Evolutionary conservation across 2,329 filamentous ascomycete genomes (phyloP), one percentile per base, ranked within the genome.

Genomic region (Sclerotiophoma versabilis): DNA sequence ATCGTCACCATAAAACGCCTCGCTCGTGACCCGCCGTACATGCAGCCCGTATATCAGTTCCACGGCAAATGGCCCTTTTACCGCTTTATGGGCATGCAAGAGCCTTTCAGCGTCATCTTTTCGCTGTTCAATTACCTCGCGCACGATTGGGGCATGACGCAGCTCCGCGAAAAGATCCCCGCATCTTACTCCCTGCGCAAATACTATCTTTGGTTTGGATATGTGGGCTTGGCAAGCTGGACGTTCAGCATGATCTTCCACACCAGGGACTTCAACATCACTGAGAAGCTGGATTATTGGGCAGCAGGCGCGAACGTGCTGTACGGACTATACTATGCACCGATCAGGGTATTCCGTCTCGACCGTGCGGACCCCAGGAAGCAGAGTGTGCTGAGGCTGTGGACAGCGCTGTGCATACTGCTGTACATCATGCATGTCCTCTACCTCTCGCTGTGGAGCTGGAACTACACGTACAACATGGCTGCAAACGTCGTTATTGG

Each of bases 401-500:
- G 93, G 93, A 93, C 91, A 0, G 69, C 81, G 11, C 62, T 91
- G 7, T 99, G 95, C 72, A 73, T 85, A 22, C 60, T 77, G 12
- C 77, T 96, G 46, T 99, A 96, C 75, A 70, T 82, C 22, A 79
- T 84, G 49, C 95, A 99, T 72, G 86, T 97, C 41, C 83, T 80
- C 38, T 99, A 96, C 74, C 82, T 99, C 49, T 91, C 89, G 70
- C 85, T 92, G 64, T 91, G 93, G 81, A 81, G 83, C 15, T 99
- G 95, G 90, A 90, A 98, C 75, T 99, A 99, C 74, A 90, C 89
- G 5, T 99, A 99, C 79, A 99, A 99, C 74, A 98, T 99, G 92
- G 87, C 89, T 1, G 95, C 93, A 45, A 99, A 98, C 69, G 90
- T 99, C 17, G 86, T 84, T 3, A 85, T 90, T 10, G 95, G 95